Percentiles rank a stretch among this genome's conserved stretches.
Evolutionary conservation across 805 yeast species (phyloP).

Genomic region (Starmerella khaoyaiensis): DNA sequence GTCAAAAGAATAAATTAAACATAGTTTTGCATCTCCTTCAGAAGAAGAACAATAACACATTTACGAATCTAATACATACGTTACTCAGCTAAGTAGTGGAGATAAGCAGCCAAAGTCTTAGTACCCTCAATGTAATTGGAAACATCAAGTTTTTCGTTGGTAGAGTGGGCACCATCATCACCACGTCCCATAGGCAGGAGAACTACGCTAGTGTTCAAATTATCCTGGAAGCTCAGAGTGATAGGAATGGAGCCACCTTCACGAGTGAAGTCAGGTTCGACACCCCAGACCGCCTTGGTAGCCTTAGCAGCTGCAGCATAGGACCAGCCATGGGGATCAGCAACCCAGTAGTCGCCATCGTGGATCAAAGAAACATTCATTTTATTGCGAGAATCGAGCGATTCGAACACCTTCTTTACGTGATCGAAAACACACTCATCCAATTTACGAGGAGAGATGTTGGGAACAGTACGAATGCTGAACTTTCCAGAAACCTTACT

Average conservation of each 20-base stretch:
- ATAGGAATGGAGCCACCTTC: conserved; percentile 99
- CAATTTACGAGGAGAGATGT: conserved; percentile 68
- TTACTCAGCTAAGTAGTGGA: conserved; percentile 63
- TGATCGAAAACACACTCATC: conserved; percentile 65
- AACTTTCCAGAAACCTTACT: conserved; percentile 89
- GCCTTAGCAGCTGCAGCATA: conserved; percentile 93
- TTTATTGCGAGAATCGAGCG: conserved; percentile 65
- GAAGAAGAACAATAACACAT: too few relatives aligned
- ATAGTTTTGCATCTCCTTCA: too few relatives aligned
- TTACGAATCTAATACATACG: conserved; percentile 15
- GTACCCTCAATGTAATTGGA: conserved; percentile 85
- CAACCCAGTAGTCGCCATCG: conserved; percentile 93
- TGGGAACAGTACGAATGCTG: conserved; percentile 93
- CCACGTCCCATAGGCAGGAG: conserved; percentile 97
- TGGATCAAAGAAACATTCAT: conserved; percentile 66
- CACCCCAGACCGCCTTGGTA: conserved; percentile 85
- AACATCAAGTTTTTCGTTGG: conserved; percentile 85
- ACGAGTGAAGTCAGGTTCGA: conserved; percentile 93
- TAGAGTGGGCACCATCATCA: conserved; percentile 98
- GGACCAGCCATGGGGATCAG: conserved; percentile 83
- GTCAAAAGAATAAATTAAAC: too few relatives aligned
- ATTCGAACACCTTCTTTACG: conserved; percentile 50
- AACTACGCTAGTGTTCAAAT: conserved; percentile 70
- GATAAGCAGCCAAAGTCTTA: conserved; percentile 84
- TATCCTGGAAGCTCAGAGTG: conserved; percentile 83